A percentile compares a stretch with the other conserved stretches of the same genome.
These are phyloP conservation scores for Plasmopara halstedii DNA, from an alignment of 352 stramenopile species.

Conservation along the genomic window DNA sequence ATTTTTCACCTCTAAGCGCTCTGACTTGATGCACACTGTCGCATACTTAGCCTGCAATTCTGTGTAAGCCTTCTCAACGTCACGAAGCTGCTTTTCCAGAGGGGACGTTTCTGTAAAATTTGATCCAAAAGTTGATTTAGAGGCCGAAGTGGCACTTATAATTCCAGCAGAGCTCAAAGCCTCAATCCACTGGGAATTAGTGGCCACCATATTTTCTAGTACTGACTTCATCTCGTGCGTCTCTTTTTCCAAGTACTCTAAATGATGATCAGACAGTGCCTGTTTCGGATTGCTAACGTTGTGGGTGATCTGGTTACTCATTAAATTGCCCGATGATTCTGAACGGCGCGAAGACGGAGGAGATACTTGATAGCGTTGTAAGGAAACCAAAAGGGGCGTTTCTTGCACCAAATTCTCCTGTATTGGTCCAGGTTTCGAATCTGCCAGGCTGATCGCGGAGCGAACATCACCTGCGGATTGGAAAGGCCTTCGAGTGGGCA, in stretches of 20 bases:
- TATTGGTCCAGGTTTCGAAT: conserved; percentile 11
- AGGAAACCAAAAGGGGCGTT: conserved; percentile 12
- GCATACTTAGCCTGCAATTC: conserved; percentile 59
- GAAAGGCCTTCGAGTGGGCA: conserved; percentile 16
- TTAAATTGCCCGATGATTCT: conserved; percentile 16
- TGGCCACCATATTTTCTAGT: conserved; percentile 62
- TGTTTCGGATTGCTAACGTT: conserved; percentile 27
- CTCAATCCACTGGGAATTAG: conserved; percentile 66
- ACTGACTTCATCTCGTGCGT: conserved; percentile 57
- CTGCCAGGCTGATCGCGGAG: conserved; percentile 12
- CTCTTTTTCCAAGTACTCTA: conserved; percentile 63
- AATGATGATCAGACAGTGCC: conserved; percentile 49
- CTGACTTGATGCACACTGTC: conserved; percentile 28
- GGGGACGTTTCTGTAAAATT: conserved; percentile 15
- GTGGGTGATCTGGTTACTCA: conserved; percentile 30
- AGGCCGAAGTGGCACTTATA: conserved; percentile 3
- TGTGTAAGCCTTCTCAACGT: conserved; percentile 37
- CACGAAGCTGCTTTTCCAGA: conserved; percentile 40
- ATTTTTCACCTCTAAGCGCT: conserved; percentile 53
- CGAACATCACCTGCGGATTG: conserved; percentile 24
- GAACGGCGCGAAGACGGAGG: conserved; percentile 17
- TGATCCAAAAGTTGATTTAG: conserved; percentile 14
- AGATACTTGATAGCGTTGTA: conserved; percentile 7
- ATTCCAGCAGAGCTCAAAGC: conserved; percentile 30
- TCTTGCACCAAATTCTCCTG: conserved; percentile 9